Evolutionary conservation across 2,329 filamentous ascomycete species (phyloP), one percentile per base, ranked within the genome.

Genomic region (Pseudopyricularia javanii): DNA sequence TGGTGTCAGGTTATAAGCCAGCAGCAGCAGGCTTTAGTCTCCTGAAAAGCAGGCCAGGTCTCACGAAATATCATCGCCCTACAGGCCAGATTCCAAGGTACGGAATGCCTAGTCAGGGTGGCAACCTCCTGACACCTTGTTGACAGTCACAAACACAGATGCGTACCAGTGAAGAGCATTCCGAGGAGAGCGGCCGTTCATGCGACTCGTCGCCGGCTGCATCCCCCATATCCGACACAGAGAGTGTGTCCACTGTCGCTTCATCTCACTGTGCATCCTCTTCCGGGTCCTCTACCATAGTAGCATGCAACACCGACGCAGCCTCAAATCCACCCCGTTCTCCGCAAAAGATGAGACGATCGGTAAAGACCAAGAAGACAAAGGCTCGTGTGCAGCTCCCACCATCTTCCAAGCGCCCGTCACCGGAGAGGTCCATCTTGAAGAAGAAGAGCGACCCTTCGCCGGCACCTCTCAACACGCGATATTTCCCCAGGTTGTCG

Each of bases 1-100:
- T 84, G 80, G 80, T 83, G 79, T 75, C 79, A 82, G 60, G 77
- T 83, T 52, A 79, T 78, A 73, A 79, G 79, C n/a, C 33, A 83
- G 80, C 58, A 68, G 80, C 56, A 69, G 74, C 28, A 71, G 74
- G 33, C 62, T 71, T 52, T 68, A 82, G 49, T 74, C 76, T 48
- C 80, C 76, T 37, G 68, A 67, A 33, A 70, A 72, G 12, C 68
- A 83, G 47, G 79, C 80, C 54, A 72, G 55, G 65, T 82, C 5
- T 83, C 78, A 58, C 69, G 76, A 59, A 69, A 79, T 32, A 80
- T 83, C 47, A 26, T 12, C n/a, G 30, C 33, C 35, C 35, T 5
- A 17, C 20, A 7, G 35, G 20, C 35, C 35, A 17, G 17, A n/a
- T n/a, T n/a, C n/a, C n/a, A n/a, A n/a, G n/a, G n/a, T n/a, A n/a